phyloP scores from a whole-genome alignment of 345 rosid species.

The Psidium guajava region DNA sequence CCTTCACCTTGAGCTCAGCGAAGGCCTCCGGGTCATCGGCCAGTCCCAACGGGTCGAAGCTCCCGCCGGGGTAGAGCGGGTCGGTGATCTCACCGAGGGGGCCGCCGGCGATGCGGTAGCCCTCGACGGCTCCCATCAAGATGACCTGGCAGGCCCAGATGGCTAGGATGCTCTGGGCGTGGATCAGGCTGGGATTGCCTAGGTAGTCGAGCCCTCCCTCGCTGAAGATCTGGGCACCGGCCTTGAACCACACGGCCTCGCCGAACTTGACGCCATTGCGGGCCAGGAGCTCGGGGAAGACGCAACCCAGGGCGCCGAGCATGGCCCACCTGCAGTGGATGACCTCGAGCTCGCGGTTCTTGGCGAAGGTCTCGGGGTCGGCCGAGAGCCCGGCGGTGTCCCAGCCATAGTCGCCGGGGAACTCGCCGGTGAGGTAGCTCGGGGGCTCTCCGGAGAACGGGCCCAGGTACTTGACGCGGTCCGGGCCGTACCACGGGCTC shows the following conservation, averaged over 20 bases:
- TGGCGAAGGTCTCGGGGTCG: constrained; percentile 11
- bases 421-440: constrained; percentile 3
- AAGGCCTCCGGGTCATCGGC: constrained; percentile 19
- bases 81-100: constrained; percentile 10
- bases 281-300: constrained; percentile 8
- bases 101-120: constrained; percentile 1
- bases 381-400: constrained; percentile 6
- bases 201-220: constrained; percentile 14
- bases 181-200: constrained; percentile 12
- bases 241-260: constrained; percentile 11
- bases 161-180: constrained; percentile 18
- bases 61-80: constrained; percentile 10
- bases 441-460: constrained; percentile 10
- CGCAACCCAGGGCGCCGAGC: constrained; percentile 11
- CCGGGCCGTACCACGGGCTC: constrained; percentile 12
- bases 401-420: constrained; percentile 12
- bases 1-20: constrained; percentile 16
- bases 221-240: constrained; percentile 6
- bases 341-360: constrained; percentile 13
- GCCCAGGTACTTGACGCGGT: constrained; percentile 9
- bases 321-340: constrained; percentile 17
- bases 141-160: constrained; percentile 9
- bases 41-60: constrained; percentile 17
- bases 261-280: constrained; percentile 11
- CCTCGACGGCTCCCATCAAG: constrained; percentile 11